These are phyloP conservation scores for Backusella psychrophila DNA, from an alignment of 192 early-diverging fungal species.

Conservation along the genomic window DNA sequence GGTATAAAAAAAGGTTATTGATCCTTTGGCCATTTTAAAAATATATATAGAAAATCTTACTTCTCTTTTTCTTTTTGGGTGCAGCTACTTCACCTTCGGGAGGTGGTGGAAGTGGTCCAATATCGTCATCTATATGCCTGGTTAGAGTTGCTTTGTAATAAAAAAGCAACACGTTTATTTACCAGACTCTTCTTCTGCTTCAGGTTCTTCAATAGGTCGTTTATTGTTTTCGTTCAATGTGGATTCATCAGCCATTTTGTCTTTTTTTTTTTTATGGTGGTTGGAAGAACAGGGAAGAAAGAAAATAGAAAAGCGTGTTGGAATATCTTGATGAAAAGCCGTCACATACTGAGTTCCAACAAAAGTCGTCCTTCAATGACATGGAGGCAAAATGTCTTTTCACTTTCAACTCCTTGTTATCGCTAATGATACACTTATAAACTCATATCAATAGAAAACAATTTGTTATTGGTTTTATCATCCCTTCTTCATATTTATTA, in stretches of 20 bases:
- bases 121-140: constrained; percentile 24
- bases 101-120: constrained; percentile 37
- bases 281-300: neutral
- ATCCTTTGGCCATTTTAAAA: neutral
- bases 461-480: too few species aligned
- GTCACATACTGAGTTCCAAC: too few species aligned
- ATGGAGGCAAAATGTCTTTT: too few species aligned
- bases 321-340: too few species aligned
- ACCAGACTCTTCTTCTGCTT: constrained; percentile 10
- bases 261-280: neutral
- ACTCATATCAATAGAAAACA: too few species aligned
- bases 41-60: neutral
- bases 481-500: too few species aligned
- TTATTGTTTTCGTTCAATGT: neutral
- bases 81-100: constrained; percentile 15
- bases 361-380: too few species aligned
- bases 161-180: neutral
- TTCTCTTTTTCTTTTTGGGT: constrained; percentile 34
- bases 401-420: too few species aligned
- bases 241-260: neutral
- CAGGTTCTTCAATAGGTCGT: neutral
- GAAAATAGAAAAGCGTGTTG: neutral
- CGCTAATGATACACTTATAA: too few species aligned
- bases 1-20: neutral
- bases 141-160: neutral